Conservation (phyloP, 192 early-diverging fungal genomes). For the Rhizophagus prolifer region DNA sequence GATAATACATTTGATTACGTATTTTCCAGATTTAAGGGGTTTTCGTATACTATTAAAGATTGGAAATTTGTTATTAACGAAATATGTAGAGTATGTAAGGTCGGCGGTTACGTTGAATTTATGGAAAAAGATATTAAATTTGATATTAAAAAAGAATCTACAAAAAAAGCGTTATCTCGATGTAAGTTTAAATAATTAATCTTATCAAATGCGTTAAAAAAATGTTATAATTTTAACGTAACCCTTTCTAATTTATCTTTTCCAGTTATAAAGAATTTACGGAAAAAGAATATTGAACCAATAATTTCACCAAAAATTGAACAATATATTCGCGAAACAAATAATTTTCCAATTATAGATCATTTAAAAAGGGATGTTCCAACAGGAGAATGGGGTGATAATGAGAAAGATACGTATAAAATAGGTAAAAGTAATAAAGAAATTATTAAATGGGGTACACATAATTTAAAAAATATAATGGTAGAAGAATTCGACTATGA, state of each 20-base stretch:
- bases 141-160: not conserved
- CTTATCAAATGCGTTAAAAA: not conserved
- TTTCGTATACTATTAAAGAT: constrained; percentile 21
- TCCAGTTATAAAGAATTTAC: not conserved
- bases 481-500: not conserved
- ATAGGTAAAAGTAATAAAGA: not conserved
- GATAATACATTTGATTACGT: constrained; percentile 40
- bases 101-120: constrained; percentile 1
- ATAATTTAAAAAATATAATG: not conserved
- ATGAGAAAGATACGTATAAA: not conserved
- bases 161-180: not conserved
- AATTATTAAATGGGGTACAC: not conserved
- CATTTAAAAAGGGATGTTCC: not conserved
- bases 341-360: not conserved
- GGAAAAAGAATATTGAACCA: not conserved
- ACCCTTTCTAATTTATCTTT: not conserved
- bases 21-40: constrained; percentile 28
- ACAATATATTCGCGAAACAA: not conserved
- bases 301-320: not conserved
- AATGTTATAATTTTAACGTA: not conserved
- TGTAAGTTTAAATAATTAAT: not conserved
- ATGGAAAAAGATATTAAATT: constrained; percentile 7
- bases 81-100: not conserved
- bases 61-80: constrained; percentile 7
- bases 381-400: not conserved